Evolutionary conservation across 768 basidiomycete genomes (phyloP).

Genomic region (Pleurotus citrinopileatus): DNA sequence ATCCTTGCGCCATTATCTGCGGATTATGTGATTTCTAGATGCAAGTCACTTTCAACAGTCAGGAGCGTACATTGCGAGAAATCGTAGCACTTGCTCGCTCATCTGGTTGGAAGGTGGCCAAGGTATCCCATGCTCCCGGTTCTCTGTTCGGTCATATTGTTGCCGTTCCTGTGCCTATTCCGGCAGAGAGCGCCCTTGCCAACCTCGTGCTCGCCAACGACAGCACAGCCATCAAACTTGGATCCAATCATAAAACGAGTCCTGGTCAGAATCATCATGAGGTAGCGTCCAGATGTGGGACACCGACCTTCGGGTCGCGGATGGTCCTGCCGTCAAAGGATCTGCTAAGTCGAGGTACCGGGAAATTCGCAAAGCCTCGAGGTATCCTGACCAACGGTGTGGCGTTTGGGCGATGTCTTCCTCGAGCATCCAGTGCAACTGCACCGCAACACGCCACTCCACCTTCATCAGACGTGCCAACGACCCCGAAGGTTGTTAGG

Average conservation of each 20-base stretch:
- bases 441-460: slow-evolving; percentile 10
- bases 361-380: slow-evolving; percentile 6
- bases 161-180: slow-evolving; percentile 59
- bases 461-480: slow-evolving; percentile 6
- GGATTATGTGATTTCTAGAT: slow-evolving; percentile 38
- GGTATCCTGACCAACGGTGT: slow-evolving; percentile 7
- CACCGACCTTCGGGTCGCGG: slow-evolving; percentile 61
- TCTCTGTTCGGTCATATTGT: slow-evolving; percentile 71
- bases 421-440: slow-evolving; percentile 12
- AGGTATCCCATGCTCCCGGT: slow-evolving; percentile 55
- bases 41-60: slow-evolving; percentile 65
- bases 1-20: background rate
- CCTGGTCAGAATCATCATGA: slow-evolving; percentile 26
- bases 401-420: slow-evolving; percentile 9
- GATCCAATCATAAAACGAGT: slow-evolving; percentile 11
- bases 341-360: slow-evolving; percentile 37
- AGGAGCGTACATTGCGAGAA: slow-evolving; percentile 70
- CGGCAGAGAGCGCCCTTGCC: slow-evolving; percentile 20
- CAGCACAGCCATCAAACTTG: slow-evolving; percentile 12
- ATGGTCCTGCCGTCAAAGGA: slow-evolving; percentile 43
- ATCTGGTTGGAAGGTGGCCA: slow-evolving; percentile 60
- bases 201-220: background rate
- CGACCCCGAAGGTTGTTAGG: slow-evolving; percentile 25
- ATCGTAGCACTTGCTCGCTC: slow-evolving; percentile 48
- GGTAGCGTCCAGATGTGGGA: slow-evolving; percentile 50